Conservation (phyloP, 1,284 basidiomycete species). For the Pyrrhoderma lamaoense region DNA sequence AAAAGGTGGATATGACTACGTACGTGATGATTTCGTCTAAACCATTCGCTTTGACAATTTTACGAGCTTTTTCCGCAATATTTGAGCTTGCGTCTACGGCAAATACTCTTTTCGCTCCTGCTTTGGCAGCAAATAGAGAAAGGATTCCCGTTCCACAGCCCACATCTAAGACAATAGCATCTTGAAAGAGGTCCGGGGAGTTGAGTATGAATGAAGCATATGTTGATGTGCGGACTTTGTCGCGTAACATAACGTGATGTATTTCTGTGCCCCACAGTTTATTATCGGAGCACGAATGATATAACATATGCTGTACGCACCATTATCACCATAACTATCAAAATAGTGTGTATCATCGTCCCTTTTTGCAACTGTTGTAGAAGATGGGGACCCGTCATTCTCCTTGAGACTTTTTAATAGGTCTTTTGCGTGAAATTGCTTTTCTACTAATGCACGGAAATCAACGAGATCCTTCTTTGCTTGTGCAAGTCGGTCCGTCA, state of each 20-base stretch:
- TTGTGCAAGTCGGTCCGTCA: constrained; percentile 47
- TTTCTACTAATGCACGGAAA: constrained; percentile 47
- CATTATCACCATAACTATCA: constrained; percentile 87
- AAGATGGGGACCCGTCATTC: constrained; percentile 20
- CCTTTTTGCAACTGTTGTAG: constrained; percentile 29
- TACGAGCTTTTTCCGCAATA: constrained; percentile 76
- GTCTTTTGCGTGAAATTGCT: constrained; percentile 35
- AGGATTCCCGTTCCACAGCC: constrained; percentile 94
- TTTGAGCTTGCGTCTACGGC: constrained; percentile 86
- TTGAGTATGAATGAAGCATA: constrained; percentile 89
- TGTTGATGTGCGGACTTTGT: constrained; percentile 87
- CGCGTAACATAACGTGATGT: constrained; percentile 75
- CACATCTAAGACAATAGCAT: constrained; percentile 88
- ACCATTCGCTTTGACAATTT: constrained; percentile 78
- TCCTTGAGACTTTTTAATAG: constrained; percentile 37
- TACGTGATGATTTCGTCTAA: constrained; percentile 72
- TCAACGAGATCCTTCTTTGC: constrained; percentile 50
- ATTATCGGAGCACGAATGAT: not conserved
- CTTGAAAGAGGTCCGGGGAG: constrained; percentile 80
- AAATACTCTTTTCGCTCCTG: constrained; percentile 89
- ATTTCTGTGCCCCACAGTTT: constrained; percentile 44
- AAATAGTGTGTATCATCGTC: constrained; percentile 96
- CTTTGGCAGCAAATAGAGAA: constrained; percentile 86
- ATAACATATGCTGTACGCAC: constrained; percentile 34
- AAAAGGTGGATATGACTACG: constrained; percentile 22